These are phyloP conservation scores for Capsicum rhomboideum DNA, from an alignment of 257 asterid species.

Conservation along the genomic window DNA sequence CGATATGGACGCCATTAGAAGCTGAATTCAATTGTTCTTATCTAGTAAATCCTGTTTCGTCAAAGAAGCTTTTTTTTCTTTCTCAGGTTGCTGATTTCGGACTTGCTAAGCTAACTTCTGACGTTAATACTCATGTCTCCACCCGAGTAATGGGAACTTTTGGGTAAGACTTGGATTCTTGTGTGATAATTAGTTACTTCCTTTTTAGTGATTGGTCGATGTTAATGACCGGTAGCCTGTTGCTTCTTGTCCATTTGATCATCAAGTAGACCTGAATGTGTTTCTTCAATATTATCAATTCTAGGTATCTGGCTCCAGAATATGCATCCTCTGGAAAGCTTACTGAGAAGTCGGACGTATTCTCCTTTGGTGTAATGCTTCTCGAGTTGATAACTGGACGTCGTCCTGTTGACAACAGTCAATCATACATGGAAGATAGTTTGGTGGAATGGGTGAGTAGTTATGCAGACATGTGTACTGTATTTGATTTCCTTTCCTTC, in stretches of 20 bases:
- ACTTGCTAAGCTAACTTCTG: constrained; percentile 68
- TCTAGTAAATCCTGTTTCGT: not conserved
- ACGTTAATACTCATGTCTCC: constrained; percentile 73
- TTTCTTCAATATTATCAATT: not conserved
- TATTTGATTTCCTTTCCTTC: not conserved
- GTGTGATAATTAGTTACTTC: not conserved
- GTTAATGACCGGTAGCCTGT: not conserved
- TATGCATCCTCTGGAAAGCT: constrained; percentile 95
- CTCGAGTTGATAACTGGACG: constrained; percentile 94
- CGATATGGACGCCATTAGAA: too few species aligned
- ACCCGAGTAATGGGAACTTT: constrained; percentile 97
- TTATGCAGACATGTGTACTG: not conserved
- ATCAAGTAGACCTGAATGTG: not conserved
- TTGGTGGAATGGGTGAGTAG: constrained; percentile 86
- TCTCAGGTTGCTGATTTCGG: constrained; percentile 98
- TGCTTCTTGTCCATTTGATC: not conserved
- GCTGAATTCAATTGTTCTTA: not conserved
- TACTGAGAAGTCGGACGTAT: constrained; percentile 85
- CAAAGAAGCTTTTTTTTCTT: constrained; percentile 7
- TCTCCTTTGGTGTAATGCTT: constrained; percentile 90
- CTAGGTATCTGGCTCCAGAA: constrained; percentile 96
- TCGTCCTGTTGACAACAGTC: constrained; percentile 55
- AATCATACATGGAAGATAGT: constrained; percentile 65
- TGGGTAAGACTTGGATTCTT: constrained; percentile 40
- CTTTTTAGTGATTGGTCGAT: not conserved